These are phyloP conservation scores for Parietaria judaica DNA, from an alignment of 306 rosid species.

Conservation along the genomic window DNA sequence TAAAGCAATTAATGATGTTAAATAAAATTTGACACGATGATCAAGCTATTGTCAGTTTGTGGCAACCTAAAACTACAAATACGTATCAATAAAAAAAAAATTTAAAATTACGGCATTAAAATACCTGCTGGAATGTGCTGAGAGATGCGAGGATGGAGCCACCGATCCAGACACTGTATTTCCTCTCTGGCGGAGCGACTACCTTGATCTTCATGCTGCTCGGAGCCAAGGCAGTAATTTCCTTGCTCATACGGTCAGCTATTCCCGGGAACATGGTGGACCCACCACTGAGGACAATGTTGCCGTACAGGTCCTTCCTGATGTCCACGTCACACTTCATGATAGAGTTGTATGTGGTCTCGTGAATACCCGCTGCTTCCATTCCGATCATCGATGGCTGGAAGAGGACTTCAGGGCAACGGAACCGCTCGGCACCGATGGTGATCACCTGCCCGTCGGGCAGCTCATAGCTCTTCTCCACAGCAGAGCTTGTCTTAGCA, in stretches of 20 bases:
- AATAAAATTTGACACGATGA: too few species aligned
- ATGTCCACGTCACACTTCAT: slow-evolving; percentile 88
- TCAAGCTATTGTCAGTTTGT: too few species aligned
- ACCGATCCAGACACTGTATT: slow-evolving; percentile 90
- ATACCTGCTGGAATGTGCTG: slow-evolving; percentile 87
- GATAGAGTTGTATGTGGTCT: slow-evolving; percentile 77
- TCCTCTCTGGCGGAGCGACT: slow-evolving; percentile 89
- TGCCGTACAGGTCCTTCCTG: slow-evolving; percentile 80
- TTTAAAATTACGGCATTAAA: not conserved
- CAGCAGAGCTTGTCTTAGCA: slow-evolving; percentile 54
- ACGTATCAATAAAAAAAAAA: not conserved
- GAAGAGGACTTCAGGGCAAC: slow-evolving; percentile 88
- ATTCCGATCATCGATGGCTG: slow-evolving; percentile 91
- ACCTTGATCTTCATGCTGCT: slow-evolving; percentile 94
- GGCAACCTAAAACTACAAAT: too few species aligned
- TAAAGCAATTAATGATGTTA: too few species aligned
- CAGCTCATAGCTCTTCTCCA: slow-evolving; percentile 79
- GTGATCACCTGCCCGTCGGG: slow-evolving; percentile 89
- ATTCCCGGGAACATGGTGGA: slow-evolving; percentile 84
- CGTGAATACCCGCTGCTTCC: slow-evolving; percentile 83
- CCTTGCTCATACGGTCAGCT: slow-evolving; percentile 90
- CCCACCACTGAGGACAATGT: slow-evolving; percentile 88
- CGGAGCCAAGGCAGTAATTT: slow-evolving; percentile 78
- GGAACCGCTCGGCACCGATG: slow-evolving; percentile 78
- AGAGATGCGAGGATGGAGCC: slow-evolving; percentile 90